Evolutionary conservation across 2,329 filamentous ascomycete genomes (phyloP), one percentile per base, ranked within the genome.

Genomic region (Penicillium glabrum): DNA sequence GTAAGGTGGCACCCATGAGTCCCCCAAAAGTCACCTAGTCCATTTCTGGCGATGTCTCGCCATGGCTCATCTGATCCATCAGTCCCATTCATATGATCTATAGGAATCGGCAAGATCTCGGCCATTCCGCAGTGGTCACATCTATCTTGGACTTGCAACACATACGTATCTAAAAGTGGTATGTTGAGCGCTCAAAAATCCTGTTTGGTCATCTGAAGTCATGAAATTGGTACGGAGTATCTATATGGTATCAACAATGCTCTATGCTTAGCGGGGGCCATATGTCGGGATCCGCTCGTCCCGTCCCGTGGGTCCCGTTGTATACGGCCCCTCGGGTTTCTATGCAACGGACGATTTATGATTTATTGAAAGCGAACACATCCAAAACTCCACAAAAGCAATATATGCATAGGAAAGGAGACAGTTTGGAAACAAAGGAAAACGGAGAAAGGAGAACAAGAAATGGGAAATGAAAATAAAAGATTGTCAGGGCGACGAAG

Each of bases 321-420:
- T 31, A 10, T 45, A 31, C n/a, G 19, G 24, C 47, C 33, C 47
- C 33, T 41, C 46, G n/a, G 46, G 47, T 41, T 41, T 33, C 37
- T n/a, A 50, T 50, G 47, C 47, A 29, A 50, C 16, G 7, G 24
- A 24, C 27, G 21, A 23, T 24, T 26, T n/a, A 33, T 50, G 47
- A 50, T 27, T 26, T 50, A 50, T 50, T 50, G 33, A 50, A 51
- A 61, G 39, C 35, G 53, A 49, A 64, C 56, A 63, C 53, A 53
- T 64, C 57, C 51, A 59, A 57, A 62, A 50, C 41, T 33, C 46
- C 60, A 53, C 54, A 61, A 56, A 57, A 56, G 37, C 46, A 57
- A 61, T 60, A 65, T 59, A 64, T 63, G 62, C 62, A 65, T 29
- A 45, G 47, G 31, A 57, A 62, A 56, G 58, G 54, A 56, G 48